Conservation (phyloP, 2,329 filamentous ascomycete genomes). For the Rhinocladiella mackenziei region DNA sequence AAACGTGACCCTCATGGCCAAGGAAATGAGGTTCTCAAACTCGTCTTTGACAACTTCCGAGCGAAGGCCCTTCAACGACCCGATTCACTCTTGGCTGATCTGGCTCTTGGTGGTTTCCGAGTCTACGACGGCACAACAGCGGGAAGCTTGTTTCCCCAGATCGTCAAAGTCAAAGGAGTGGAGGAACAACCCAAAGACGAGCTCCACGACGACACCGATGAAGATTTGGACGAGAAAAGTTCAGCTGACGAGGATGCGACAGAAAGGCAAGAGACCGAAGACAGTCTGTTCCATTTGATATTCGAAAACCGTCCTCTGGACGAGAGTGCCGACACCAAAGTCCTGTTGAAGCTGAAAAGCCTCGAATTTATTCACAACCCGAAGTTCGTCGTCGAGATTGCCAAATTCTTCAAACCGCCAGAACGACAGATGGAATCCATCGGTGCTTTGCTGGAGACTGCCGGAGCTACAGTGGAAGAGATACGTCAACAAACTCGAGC, state of each 20-base stretch:
- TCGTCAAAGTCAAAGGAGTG: conserved; percentile 90
- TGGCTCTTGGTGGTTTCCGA: conserved; percentile 86
- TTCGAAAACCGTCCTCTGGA: conserved; percentile 95
- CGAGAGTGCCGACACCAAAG: conserved; percentile 80
- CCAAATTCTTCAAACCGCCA: conserved; percentile 92
- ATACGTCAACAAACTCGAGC: conserved; percentile 92
- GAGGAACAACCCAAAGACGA: conserved; percentile 54
- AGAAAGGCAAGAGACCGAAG: conserved; percentile 48
- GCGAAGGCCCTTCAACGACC: conserved; percentile 85
- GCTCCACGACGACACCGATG: conserved; percentile 43
- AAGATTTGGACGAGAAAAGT: conserved; percentile 33
- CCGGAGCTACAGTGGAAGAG: conserved; percentile 91
- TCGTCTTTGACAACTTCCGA: conserved; percentile 92
- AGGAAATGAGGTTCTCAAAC: conserved; percentile 73
- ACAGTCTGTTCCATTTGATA: conserved; percentile 87
- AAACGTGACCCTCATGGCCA: conserved; percentile 78
- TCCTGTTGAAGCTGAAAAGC: conserved; percentile 88
- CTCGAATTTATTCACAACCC: conserved; percentile 98
- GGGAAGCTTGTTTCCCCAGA: conserved; percentile 86
- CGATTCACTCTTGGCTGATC: conserved; percentile 81
- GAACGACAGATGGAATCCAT: conserved; percentile 99
- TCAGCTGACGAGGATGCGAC: conserved; percentile 36
- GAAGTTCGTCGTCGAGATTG: conserved; percentile 82
- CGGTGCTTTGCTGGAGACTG: conserved; percentile 87
- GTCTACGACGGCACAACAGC: conserved; percentile 95